A percentile compares a stretch with the other conserved stretches of the same genome.
Conservation (phyloP, 2,329 filamentous ascomycete genomes). For the Aureobasidium sp. region DNA sequence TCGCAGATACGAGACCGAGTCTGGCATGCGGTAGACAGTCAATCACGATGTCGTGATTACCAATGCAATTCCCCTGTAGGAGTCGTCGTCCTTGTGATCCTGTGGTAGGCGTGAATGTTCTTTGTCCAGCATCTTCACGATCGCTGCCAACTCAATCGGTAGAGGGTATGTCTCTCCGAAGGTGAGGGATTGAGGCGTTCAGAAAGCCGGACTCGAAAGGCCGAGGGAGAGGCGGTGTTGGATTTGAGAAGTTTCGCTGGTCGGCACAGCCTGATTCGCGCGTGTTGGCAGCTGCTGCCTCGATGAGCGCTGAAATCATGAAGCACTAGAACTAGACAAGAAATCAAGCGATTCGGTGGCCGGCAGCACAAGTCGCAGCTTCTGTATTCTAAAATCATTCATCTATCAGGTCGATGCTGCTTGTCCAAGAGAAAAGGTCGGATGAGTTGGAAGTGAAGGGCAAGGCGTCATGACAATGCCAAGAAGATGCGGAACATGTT, state of each 20-base stretch:
- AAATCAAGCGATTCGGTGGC: background rate
- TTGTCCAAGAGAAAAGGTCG: background rate
- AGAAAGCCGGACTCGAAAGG: background rate
- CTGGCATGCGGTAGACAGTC: constrained; percentile 20
- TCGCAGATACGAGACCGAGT: too few species aligned
- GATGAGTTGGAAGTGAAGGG: background rate
- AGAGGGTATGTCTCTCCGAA: constrained; percentile 15
- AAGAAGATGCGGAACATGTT: background rate
- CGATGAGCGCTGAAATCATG: too few species aligned
- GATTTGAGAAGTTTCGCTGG: background rate
- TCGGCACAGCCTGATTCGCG: background rate
- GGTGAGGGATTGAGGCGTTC: background rate
- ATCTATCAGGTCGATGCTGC: background rate
- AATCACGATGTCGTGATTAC: constrained; percentile 23
- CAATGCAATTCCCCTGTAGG: constrained; percentile 16
- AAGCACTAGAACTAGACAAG: too few species aligned
- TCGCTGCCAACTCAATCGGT: background rate
- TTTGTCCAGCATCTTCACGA: background rate
- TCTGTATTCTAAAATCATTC: background rate
- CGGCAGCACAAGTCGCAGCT: background rate
- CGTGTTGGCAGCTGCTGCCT: background rate
- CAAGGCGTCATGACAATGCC: background rate
- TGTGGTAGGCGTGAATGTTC: background rate
- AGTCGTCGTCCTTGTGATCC: background rate
- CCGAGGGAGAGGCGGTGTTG: background rate